Percentiles rank a stretch among this genome's conserved stretches.
Conservation (phyloP, 2,329 filamentous ascomycete species). For the Aspergillus aculeatus region DNA sequence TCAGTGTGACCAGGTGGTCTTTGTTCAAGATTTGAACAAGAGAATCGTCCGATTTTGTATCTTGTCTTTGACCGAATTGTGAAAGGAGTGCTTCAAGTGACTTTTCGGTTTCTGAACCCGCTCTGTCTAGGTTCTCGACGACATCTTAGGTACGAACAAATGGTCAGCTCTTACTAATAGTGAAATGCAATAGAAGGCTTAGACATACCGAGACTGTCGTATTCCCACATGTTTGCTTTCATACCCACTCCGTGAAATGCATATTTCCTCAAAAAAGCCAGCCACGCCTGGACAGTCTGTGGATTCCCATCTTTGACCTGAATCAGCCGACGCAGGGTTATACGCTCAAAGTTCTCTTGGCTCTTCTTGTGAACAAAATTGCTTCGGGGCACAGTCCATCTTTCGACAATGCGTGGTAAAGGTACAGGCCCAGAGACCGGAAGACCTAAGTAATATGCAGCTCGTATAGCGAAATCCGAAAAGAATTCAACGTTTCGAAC, state of each 20-base stretch:
- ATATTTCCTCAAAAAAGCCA: slow-evolving; percentile 88
- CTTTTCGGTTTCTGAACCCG: slow-evolving; percentile 39
- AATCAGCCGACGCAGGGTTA: slow-evolving; percentile 80
- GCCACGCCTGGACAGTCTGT: slow-evolving; percentile 85
- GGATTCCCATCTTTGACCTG: slow-evolving; percentile 91
- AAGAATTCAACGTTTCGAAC: slow-evolving; percentile 91
- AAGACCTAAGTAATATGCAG: slow-evolving; percentile 89
- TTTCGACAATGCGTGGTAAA: slow-evolving; percentile 79
- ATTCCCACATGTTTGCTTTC: slow-evolving; percentile 98
- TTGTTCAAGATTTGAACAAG: slow-evolving; percentile 38
- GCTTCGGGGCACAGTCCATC: slow-evolving; percentile 87
- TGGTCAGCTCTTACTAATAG: neutral
- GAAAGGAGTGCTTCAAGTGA: slow-evolving; percentile 41
- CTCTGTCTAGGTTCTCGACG: slow-evolving; percentile 41
- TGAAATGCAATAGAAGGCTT: neutral
- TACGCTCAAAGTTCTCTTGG: slow-evolving; percentile 95
- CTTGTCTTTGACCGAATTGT: slow-evolving; percentile 42
- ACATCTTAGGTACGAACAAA: slow-evolving; percentile 32
- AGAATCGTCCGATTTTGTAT: slow-evolving; percentile 27
- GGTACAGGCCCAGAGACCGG: slow-evolving; percentile 83
- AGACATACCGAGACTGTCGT: slow-evolving; percentile 65
- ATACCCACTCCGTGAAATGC: slow-evolving; percentile 96
- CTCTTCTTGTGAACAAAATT: slow-evolving; percentile 97
- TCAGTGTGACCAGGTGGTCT: slow-evolving; percentile 37
- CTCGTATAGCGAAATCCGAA: slow-evolving; percentile 87